Base-by-base conservation (phyloP, 2,329 filamentous ascomycete genomes). In the Pochonia chlamydosporia region DNA sequence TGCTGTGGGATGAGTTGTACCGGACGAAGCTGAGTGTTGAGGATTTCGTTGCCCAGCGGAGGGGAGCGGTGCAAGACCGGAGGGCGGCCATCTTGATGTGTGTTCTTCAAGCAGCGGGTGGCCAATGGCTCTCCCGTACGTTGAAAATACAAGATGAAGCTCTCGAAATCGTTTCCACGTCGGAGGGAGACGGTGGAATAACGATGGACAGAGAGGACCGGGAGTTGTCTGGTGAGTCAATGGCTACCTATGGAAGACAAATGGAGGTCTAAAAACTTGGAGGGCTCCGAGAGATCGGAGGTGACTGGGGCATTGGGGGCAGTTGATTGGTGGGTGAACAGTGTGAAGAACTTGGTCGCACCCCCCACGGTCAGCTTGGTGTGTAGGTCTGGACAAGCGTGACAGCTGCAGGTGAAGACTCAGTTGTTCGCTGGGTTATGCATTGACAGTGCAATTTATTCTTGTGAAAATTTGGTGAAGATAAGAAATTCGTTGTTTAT, bases 1-100 rank as follows among this genome's bases (percentile, higher is more conserved):
- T 87, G 63, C 71, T 82, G 68, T 65, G 75, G 53, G 72, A 72
- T 30, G 63, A 66, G 53, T 52, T 62, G 56, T 60, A 55, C 55
- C 71, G 67, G 44, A 65, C 56, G 41, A 63, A 59, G 37, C 62
- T 55, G 46, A 60, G 53, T 20, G 52, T 40, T 51, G 53, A 44
- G 49, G 40, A 51, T 55, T 66, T 59, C 59, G 59, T 52, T 56
- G 57, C 41, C 62, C 64, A 63, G 58, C 67, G 63, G 47, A 71
- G 57, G 53, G 70, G 63, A 54, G 68, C 62, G 51, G 60, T 60
- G 59, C 70, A 63, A 50, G 69, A 62, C 61, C 69, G 66, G 52
- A 73, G 67, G 59, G 70, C 70, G 48, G 69, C 70, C 72, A 75
- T 75, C 62, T 59, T 62, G 56, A 13, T 14, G n/a, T n/a, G n/a